phyloP scores from a whole-genome alignment of 768 basidiomycete genomes.

The Pisolithus marmoratus region DNA sequence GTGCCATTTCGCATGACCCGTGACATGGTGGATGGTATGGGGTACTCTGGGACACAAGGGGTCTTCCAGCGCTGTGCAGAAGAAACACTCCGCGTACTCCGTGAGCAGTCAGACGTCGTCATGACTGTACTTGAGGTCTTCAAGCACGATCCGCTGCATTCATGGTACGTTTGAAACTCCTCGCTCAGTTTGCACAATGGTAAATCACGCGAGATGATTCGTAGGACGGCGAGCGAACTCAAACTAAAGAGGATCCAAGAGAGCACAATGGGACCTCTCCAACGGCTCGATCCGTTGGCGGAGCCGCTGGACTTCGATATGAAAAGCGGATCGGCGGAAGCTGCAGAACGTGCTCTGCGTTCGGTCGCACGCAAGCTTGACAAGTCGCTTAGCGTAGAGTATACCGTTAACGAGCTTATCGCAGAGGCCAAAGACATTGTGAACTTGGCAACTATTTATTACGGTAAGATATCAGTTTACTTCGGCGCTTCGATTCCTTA shows the following conservation, averaged over 20 bases:
- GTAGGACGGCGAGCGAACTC: constrained; percentile 73
- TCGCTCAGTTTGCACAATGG: not conserved
- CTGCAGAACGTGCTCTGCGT: constrained; percentile 83
- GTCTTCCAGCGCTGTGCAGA: constrained; percentile 95
- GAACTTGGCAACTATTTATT: constrained; percentile 76
- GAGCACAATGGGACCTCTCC: constrained; percentile 23
- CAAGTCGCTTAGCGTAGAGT: constrained; percentile 82
- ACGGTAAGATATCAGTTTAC: constrained; percentile 40
- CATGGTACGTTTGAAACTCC: constrained; percentile 52
- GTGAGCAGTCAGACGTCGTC: constrained; percentile 79
- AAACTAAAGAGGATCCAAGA: constrained; percentile 65
- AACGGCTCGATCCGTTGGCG: constrained; percentile 14
- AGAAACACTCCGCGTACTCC: constrained; percentile 87
- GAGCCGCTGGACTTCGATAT: constrained; percentile 40
- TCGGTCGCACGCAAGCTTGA: constrained; percentile 80
- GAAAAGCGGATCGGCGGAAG: constrained; percentile 67
- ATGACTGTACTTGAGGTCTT: constrained; percentile 96
- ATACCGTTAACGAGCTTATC: constrained; percentile 89
- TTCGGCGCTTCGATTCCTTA: constrained; percentile 1
- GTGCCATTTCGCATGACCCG: constrained; percentile 95
- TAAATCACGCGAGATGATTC: too few relatives aligned
- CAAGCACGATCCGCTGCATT: constrained; percentile 92
- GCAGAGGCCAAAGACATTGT: constrained; percentile 75
- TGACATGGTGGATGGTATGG: constrained; percentile 94
- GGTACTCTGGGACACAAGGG: constrained; percentile 82